Evolutionary conservation across 2,329 filamentous ascomycete species (phyloP).

Genomic region (Verticillium nubilum): DNA sequence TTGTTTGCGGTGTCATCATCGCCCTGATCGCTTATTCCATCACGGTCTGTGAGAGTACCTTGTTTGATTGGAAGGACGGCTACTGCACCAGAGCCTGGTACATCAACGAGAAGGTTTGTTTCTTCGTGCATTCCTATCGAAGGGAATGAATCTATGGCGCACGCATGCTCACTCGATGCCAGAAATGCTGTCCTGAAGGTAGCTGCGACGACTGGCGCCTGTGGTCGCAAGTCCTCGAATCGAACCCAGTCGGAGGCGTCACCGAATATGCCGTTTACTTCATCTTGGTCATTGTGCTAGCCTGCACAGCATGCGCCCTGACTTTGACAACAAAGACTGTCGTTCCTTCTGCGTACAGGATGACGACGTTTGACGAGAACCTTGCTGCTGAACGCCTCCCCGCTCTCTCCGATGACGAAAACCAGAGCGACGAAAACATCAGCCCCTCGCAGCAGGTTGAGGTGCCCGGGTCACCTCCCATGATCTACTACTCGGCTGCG

Average conservation of each 20-base stretch:
- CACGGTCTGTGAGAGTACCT: slow-evolving; percentile 75
- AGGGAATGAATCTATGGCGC: not conserved
- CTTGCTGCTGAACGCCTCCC: slow-evolving; percentile 60
- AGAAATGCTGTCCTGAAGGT: slow-evolving; percentile 51
- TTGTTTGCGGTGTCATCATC: slow-evolving; percentile 80
- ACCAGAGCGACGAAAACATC: slow-evolving; percentile 36
- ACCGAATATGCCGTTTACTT: slow-evolving; percentile 78
- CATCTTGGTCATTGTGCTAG: slow-evolving; percentile 62
- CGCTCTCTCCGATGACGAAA: slow-evolving; percentile 28
- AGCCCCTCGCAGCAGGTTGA: slow-evolving; percentile 34
- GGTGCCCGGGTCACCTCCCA: slow-evolving; percentile 50
- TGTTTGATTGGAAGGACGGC: slow-evolving; percentile 90
- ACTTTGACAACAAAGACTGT: slow-evolving; percentile 91
- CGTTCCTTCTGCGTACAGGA: slow-evolving; percentile 79
- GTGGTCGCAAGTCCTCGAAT: slow-evolving; percentile 46
- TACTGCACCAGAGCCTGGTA: slow-evolving; percentile 73
- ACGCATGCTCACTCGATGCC: not conserved
- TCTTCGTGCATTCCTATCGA: not conserved
- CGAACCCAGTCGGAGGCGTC: slow-evolving; percentile 37
- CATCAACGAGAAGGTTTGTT: slow-evolving; percentile 59
- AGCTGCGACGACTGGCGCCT: slow-evolving; percentile 51
- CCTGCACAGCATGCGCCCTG: slow-evolving; percentile 68
- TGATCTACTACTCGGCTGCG: slow-evolving; percentile 93
- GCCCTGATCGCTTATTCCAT: slow-evolving; percentile 84
- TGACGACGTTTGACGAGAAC: slow-evolving; percentile 90